phyloP scores from a whole-genome alignment of 2,329 filamentous ascomycete species.

The Neofusicoccum sp. region DNA sequence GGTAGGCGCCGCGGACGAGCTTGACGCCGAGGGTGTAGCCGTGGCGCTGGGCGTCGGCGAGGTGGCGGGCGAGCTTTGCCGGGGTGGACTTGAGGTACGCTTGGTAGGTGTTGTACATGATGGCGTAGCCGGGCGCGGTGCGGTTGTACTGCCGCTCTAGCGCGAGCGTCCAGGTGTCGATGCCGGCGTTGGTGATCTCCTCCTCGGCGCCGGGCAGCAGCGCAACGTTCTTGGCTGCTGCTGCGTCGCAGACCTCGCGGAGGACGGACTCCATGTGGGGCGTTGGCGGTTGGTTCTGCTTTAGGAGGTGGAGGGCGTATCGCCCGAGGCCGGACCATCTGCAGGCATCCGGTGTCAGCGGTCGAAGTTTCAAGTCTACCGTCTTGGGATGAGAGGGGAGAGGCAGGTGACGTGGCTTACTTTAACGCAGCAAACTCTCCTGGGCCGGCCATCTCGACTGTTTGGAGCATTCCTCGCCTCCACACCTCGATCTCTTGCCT shows the following conservation, averaged over 20 bases:
- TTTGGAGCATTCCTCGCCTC: conserved; percentile 71
- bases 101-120: conserved; percentile 72
- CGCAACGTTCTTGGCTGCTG: conserved; percentile 67
- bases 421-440: conserved; percentile 56
- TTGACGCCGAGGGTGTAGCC: conserved; percentile 59
- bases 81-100: conserved; percentile 57
- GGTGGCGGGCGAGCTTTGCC: conserved; percentile 46
- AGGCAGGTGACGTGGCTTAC: conserved; percentile 10
- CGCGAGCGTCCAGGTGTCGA: conserved; percentile 56
- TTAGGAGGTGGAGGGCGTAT: conserved; percentile 68
- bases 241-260: conserved; percentile 72
- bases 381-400: too few species aligned
- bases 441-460: conserved; percentile 55
- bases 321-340: conserved; percentile 81
- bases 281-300: conserved; percentile 63
- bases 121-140: conserved; percentile 67
- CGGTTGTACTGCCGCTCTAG: conserved; percentile 57
- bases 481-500: conserved; percentile 69
- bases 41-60: conserved; percentile 50
- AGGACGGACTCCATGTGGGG: conserved; percentile 69
- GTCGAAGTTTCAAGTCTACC: neutral
- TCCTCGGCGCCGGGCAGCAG: conserved; percentile 89
- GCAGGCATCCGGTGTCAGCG: conserved; percentile 24
- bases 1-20: conserved; percentile 61
- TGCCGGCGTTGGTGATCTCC: conserved; percentile 67